A percentile compares a stretch with the other conserved stretches of the same genome.
phyloP scores from a whole-genome alignment of 495 filamentous ascomycete species.

The Talaromyces adpressus region DNA sequence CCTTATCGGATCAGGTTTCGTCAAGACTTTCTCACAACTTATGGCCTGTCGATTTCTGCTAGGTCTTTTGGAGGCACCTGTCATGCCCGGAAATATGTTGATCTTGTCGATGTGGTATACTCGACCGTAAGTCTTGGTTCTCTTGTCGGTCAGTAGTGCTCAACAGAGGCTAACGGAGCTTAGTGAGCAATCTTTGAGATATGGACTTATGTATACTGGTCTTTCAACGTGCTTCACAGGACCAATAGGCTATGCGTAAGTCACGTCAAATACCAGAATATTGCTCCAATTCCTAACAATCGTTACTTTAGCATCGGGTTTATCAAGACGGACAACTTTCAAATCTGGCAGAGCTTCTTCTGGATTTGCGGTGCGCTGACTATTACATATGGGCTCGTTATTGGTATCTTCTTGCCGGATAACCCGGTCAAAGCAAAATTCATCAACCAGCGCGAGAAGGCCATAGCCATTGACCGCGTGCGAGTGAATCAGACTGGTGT shows the following conservation, averaged over 20 bases:
- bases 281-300: no score
- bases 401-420: conserved; percentile 40
- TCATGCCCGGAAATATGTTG: conserved; percentile 17
- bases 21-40: conserved; percentile 27
- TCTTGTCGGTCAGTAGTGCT: no score
- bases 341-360: conserved; percentile 34
- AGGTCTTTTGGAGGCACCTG: conserved; percentile 28
- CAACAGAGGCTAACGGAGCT: no score
- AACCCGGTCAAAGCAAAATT: conserved; percentile 42
- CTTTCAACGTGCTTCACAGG: no score
- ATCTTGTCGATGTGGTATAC: no score
- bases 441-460: conserved; percentile 33
- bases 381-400: conserved; percentile 22
- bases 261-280: no score
- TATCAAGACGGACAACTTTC: conserved; percentile 16
- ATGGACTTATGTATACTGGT: no score
- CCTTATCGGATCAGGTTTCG: background rate
- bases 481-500: conserved; percentile 39
- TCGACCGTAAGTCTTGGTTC: no score
- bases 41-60: conserved; percentile 40
- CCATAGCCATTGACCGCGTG: conserved; percentile 48
- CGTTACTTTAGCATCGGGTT: background rate
- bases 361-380: conserved; percentile 32
- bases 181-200: no score
- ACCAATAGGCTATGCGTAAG: no score